Conservation (phyloP, 805 yeast genomes). For the Myxozyma kluyveri region DNA sequence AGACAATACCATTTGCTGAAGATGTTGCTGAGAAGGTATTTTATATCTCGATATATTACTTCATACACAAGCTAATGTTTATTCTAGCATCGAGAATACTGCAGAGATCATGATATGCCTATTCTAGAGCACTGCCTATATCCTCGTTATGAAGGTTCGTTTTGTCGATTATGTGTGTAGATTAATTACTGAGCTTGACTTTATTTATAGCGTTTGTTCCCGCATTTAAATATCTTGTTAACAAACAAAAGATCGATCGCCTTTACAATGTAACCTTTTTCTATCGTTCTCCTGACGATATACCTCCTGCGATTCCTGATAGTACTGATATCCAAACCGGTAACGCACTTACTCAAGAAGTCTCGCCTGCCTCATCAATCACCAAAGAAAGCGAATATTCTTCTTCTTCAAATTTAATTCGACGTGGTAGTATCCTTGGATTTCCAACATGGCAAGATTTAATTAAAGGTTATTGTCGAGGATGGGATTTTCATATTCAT, state of each 20-base stretch:
- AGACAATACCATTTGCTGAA: constrained; percentile 47
- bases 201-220: constrained; percentile 32
- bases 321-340: too few species aligned
- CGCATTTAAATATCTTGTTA: constrained; percentile 31
- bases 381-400: not conserved
- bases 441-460: constrained; percentile 1
- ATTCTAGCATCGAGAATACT: constrained; percentile 51
- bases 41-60: not conserved
- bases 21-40: constrained; percentile 56
- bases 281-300: constrained; percentile 36
- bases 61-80: not conserved
- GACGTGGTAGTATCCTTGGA: not conserved
- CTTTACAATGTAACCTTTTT: constrained; percentile 57
- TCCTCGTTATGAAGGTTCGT: constrained; percentile 56
- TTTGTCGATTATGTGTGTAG: constrained; percentile 43
- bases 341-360: not conserved
- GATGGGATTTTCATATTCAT: constrained; percentile 26
- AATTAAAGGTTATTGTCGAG: constrained; percentile 2
- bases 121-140: constrained; percentile 60
- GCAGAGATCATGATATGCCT: constrained; percentile 61
- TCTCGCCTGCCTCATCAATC: not conserved
- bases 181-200: constrained; percentile 43
- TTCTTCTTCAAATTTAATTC: not conserved
- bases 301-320: not conserved
- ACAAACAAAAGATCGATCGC: constrained; percentile 30